Conservation (phyloP, 441 rosid species). For the Populus hybrid region DNA sequence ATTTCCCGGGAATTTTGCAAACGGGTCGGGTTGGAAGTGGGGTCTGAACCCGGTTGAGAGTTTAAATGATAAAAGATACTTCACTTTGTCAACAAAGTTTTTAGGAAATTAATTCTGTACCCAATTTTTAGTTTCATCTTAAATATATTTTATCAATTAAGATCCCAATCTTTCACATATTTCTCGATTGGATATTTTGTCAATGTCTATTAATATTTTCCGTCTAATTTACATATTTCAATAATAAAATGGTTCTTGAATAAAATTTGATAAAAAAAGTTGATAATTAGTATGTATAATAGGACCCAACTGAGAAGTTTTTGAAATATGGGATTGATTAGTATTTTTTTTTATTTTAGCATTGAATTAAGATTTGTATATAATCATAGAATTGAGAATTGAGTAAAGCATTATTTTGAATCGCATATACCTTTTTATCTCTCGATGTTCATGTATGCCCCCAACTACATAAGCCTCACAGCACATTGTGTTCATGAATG, state of each 20-base stretch:
- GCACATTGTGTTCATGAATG: too few species aligned
- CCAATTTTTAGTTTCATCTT: not conserved
- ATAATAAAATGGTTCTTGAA: not conserved
- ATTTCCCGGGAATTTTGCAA: not conserved
- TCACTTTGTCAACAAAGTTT: not conserved
- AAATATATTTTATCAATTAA: not conserved
- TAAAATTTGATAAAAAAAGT: too few species aligned
- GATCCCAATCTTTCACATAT: not conserved
- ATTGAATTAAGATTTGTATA: not conserved
- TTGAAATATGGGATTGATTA: not conserved
- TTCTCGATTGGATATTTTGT: not conserved
- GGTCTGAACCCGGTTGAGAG: not conserved
- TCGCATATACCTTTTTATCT: too few species aligned
- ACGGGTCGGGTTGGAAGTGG: not conserved
- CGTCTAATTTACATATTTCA: not conserved
- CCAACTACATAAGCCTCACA: too few species aligned
- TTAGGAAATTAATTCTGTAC: not conserved
- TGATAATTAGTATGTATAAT: too few species aligned
- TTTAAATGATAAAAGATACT: not conserved
- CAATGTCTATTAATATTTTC: too few species aligned
- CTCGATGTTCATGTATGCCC: too few species aligned
- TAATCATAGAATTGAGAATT: not conserved
- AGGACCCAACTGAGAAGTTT: not conserved
- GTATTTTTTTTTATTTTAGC: not conserved
- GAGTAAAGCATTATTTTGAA: too few species aligned